Percentiles rank a stretch among this genome's conserved stretches.
phyloP scores from a whole-genome alignment of 495 filamentous ascomycete genomes.

The Symbiotaphrina buchneri region DNA sequence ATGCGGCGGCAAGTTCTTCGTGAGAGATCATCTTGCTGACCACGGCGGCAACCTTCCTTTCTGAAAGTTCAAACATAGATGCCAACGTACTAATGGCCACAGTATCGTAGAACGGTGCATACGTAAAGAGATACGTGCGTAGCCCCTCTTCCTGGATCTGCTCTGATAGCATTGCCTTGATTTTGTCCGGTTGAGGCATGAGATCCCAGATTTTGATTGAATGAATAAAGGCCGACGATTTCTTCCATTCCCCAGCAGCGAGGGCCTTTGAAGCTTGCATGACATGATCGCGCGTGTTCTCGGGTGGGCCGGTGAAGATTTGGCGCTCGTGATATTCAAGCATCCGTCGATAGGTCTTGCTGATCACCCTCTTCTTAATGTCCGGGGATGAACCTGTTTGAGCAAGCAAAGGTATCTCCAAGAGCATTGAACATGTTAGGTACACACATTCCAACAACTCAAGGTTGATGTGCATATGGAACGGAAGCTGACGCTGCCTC shows the following conservation, averaged over 20 bases:
- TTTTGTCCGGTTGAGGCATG: slow-evolving; percentile 68
- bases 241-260: slow-evolving; percentile 95
- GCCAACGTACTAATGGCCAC: slow-evolving; percentile 66
- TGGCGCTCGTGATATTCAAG: slow-evolving; percentile 98
- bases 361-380: slow-evolving; percentile 93
- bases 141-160: slow-evolving; percentile 98
- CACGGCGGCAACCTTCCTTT: slow-evolving; percentile 78
- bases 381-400: slow-evolving; percentile 92
- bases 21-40: slow-evolving; percentile 99
- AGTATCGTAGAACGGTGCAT: slow-evolving; percentile 97
- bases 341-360: slow-evolving; percentile 98
- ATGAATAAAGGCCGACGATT: slow-evolving; percentile 74
- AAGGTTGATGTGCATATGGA: slow-evolving; percentile 99
- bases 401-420: slow-evolving; percentile 91
- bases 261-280: slow-evolving; percentile 97
- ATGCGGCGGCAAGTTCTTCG: slow-evolving; percentile 84
- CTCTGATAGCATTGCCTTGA: slow-evolving; percentile 89
- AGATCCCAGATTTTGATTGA: slow-evolving; percentile 99
- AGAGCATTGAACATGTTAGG: slow-evolving; percentile 93
- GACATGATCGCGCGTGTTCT: slow-evolving; percentile 96
- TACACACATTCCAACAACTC: slow-evolving; percentile 97
- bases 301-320: slow-evolving; percentile 93
- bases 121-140: slow-evolving; percentile 97
- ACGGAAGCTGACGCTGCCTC: slow-evolving; percentile 86
- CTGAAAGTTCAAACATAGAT: slow-evolving; percentile 83